These are phyloP conservation scores for Sporothrix pallida DNA, from an alignment of 2,329 filamentous ascomycete genomes.

Conservation along the genomic window DNA sequence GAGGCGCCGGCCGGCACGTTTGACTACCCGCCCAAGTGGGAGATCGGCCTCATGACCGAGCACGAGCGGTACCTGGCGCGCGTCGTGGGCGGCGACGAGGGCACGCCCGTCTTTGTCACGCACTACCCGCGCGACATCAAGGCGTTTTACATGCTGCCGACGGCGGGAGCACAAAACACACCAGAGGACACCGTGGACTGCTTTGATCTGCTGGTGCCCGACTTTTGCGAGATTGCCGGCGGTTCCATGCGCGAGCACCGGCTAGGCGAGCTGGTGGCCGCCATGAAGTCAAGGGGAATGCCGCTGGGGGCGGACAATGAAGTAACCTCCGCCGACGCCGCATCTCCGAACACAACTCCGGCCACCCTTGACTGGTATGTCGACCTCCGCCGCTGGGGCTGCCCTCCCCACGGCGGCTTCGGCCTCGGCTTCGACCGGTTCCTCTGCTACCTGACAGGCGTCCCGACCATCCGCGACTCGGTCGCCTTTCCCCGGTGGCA, in stretches of 20 bases:
- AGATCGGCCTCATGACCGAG: conserved; percentile 79
- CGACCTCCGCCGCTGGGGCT: conserved; percentile 88
- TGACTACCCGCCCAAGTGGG: conserved; percentile 70
- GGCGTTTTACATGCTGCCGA: conserved; percentile 74
- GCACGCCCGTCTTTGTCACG: conserved; percentile 83
- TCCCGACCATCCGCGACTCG: conserved; percentile 81
- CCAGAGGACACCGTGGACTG: conserved; percentile 72
- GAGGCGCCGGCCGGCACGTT: conserved; percentile 63
- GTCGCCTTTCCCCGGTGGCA: conserved; percentile 83
- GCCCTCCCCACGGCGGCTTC: conserved; percentile 88
- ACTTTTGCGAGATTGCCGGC: conserved; percentile 84
- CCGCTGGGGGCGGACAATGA: background rate
- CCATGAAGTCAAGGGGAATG: conserved; percentile 34
- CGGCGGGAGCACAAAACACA: background rate
- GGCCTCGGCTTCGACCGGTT: conserved; percentile 89
- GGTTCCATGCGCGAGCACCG: conserved; percentile 87
- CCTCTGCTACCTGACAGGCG: conserved; percentile 80
- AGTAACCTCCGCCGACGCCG: background rate
- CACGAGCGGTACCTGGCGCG: conserved; percentile 89
- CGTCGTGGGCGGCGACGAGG: conserved; percentile 50
- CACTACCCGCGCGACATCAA: conserved; percentile 89
- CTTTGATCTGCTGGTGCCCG: conserved; percentile 87
- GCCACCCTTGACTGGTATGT: conserved; percentile 79
- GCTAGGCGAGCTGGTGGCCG: conserved; percentile 28
- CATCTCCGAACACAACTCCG: background rate